Evolutionary conservation across 176 grass and related monocot species (phyloP).

Genomic region (Eleusine coracana): DNA sequence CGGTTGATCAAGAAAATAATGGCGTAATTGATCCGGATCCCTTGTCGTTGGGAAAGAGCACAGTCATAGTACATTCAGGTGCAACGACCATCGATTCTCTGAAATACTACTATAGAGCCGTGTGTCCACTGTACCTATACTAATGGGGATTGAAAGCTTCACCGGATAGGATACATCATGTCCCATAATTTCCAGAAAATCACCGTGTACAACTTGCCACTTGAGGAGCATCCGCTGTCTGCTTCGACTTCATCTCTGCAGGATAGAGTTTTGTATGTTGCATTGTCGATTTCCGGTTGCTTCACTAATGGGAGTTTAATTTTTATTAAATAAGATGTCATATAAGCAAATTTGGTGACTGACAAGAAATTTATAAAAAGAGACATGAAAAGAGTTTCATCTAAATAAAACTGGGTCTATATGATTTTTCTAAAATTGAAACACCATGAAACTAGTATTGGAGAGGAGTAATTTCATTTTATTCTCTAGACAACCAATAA

Average conservation of each 20-base stretch:
- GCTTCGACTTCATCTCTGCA: background rate
- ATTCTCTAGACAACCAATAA: too few species aligned
- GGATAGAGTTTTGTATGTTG: too few species aligned
- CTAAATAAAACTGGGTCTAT: too few species aligned
- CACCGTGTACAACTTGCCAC: background rate
- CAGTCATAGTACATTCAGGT: background rate
- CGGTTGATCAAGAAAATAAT: background rate
- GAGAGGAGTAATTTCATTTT: too few species aligned
- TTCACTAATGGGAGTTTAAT: too few species aligned
- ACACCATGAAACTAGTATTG: too few species aligned
- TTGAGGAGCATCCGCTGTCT: background rate
- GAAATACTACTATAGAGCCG: background rate
- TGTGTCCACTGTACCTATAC: too few species aligned
- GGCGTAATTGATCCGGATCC: background rate
- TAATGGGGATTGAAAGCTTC: slow-evolving; percentile 12
- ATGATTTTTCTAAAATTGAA: too few species aligned
- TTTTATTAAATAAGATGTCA: too few species aligned
- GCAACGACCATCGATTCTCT: background rate
- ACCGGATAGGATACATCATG: background rate
- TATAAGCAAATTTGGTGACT: too few species aligned
- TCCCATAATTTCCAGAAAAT: background rate
- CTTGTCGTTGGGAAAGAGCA: background rate
- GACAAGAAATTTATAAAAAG: background rate
- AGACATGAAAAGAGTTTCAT: background rate
- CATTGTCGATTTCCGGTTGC: background rate